phyloP scores from a whole-genome alignment of 1,284 basidiomycete genomes.

The Apiotrichum sp. region DNA sequence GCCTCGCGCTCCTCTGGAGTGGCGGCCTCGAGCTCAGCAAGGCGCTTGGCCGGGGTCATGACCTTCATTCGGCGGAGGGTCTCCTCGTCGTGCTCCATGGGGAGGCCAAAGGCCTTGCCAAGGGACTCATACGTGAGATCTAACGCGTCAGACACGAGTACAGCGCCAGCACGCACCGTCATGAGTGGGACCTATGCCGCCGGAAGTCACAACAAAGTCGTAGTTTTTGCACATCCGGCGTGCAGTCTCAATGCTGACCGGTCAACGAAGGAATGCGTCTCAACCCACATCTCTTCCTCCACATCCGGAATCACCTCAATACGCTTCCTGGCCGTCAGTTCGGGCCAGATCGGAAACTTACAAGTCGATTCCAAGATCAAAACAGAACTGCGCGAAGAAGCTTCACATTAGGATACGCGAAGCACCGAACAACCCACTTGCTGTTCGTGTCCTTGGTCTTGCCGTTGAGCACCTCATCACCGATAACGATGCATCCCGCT shows the following conservation, averaged over 20 bases:
- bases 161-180: conserved; percentile 54
- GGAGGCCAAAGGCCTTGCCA: conserved; percentile 73
- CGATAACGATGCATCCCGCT: conserved; percentile 46
- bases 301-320: conserved; percentile 90
- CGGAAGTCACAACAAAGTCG: conserved; percentile 81
- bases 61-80: conserved; percentile 71
- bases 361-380: conserved; percentile 79
- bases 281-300: conserved; percentile 72
- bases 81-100: conserved; percentile 69
- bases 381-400: conserved; percentile 78
- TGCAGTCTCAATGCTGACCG: conserved; percentile 71
- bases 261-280: background rate
- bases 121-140: conserved; percentile 86
- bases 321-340: conserved; percentile 56
- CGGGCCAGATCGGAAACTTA: conserved; percentile 47
- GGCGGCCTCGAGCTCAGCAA: conserved; percentile 56
- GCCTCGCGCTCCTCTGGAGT: conserved; percentile 66
- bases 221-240: conserved; percentile 71
- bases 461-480: conserved; percentile 50
- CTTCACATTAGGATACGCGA: conserved; percentile 39
- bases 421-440: conserved; percentile 26
- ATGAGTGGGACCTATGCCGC: conserved; percentile 75
- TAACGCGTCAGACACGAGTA: conserved; percentile 10
- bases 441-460: conserved; percentile 69
- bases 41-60: conserved; percentile 53